Evolutionary conservation across 805 yeast species (phyloP).

Genomic region (Starmerella riodocensis): DNA sequence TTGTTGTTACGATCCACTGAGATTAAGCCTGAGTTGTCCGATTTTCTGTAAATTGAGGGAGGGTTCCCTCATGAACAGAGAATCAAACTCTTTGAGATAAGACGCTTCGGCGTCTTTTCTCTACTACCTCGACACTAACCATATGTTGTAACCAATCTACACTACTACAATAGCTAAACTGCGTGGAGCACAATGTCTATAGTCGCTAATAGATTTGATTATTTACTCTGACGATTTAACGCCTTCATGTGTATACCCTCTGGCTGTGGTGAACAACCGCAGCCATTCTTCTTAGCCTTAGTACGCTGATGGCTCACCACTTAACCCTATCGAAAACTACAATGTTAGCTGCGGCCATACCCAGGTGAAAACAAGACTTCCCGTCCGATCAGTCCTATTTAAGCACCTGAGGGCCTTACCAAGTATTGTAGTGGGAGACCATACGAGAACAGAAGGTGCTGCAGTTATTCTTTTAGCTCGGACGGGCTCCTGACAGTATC

Average conservation of each 20-base stretch:
- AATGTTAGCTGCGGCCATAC: constrained; percentile 17
- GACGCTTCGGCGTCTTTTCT: constrained; percentile 1
- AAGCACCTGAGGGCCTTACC: constrained; percentile 20
- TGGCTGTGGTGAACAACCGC: too few species aligned
- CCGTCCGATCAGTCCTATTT: constrained; percentile 19
- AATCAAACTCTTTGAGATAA: neutral
- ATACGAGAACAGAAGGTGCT: constrained; percentile 19
- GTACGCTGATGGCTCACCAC: too few species aligned
- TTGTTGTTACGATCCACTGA: constrained; percentile 43
- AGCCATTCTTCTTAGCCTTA: too few species aligned
- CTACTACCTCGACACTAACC: neutral
- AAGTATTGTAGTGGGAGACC: constrained; percentile 20
- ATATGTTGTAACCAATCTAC: constrained; percentile 2
- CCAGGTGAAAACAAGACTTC: constrained; percentile 16
- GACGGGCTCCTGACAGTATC: too few species aligned
- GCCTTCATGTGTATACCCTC: too few species aligned
- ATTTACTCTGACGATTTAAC: too few species aligned
- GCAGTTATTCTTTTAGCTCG: constrained; percentile 15
- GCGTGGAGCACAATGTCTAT: neutral
- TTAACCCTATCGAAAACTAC: too few species aligned
- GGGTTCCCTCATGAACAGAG: constrained; percentile 4
- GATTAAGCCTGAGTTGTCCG: constrained; percentile 35
- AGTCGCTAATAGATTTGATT: too few species aligned
- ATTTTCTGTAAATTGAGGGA: constrained; percentile 19
- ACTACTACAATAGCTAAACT: neutral